Conservation (phyloP, 768 basidiomycete species). For the Boletellus ananas region DNA sequence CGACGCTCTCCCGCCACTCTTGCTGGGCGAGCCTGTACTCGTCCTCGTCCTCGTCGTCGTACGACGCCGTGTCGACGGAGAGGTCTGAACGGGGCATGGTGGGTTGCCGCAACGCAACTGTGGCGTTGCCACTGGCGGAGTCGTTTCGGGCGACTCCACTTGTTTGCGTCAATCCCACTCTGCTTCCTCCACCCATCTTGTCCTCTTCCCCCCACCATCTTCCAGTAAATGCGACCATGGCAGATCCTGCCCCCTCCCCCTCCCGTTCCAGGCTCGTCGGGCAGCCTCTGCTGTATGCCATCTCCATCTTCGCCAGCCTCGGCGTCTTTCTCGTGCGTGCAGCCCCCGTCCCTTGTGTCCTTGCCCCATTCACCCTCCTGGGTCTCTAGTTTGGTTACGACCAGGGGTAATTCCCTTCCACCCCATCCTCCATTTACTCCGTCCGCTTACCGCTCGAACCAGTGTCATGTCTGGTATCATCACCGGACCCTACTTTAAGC, state of each 20-base stretch:
- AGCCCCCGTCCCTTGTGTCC: neutral
- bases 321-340: conserved; percentile 77
- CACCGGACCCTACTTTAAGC: conserved; percentile 77
- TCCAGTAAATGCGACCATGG: conserved; percentile 53
- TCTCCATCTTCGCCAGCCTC: conserved; percentile 77
- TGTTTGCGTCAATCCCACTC: conserved; percentile 2
- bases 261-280: conserved; percentile 62
- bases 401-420: conserved; percentile 56
- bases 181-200: conserved; percentile 11
- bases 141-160: conserved; percentile 19
- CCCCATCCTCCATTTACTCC: neutral
- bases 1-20: conserved; percentile 91
- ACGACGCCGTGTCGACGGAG: conserved; percentile 58
- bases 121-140: conserved; percentile 14
- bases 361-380: neutral
- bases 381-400: conserved; percentile 72
- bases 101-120: neutral
- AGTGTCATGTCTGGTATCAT: conserved; percentile 93
- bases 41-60: conserved; percentile 66
- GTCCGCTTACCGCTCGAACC: conserved; percentile 6
- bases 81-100: conserved; percentile 59
- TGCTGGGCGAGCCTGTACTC: conserved; percentile 75
- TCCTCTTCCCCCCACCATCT: conserved; percentile 17
- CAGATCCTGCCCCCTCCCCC: conserved; percentile 24
- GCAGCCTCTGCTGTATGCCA: conserved; percentile 71